Percentiles rank a stretch among this genome's conserved stretches.
Evolutionary conservation across 306 rosid species (phyloP).

Genomic region (Prunus mongolica): DNA sequence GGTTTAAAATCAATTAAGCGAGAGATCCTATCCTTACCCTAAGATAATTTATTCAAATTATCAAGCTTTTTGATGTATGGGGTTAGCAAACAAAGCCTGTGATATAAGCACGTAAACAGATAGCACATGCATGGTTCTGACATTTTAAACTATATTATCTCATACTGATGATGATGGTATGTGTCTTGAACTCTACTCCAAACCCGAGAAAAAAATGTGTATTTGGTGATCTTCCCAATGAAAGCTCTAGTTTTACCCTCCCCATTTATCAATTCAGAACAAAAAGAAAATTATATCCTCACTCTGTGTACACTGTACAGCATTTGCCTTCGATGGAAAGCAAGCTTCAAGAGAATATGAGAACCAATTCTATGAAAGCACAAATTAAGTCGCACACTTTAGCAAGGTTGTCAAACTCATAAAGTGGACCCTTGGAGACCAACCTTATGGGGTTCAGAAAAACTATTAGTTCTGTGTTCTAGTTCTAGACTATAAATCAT

Average conservation of each 20-base stretch:
- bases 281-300: background rate
- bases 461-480: background rate
- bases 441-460: background rate
- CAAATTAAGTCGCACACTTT: background rate
- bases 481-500: background rate
- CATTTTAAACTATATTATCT: background rate
- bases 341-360: conserved; percentile 1
- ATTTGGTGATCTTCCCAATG: conserved; percentile 2
- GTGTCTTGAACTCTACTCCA: background rate
- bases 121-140: background rate
- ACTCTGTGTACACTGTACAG: background rate
- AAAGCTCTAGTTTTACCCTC: conserved; percentile 1
- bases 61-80: background rate
- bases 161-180: background rate
- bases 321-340: background rate
- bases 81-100: conserved; percentile 1
- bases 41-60: background rate
- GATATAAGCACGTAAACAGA: background rate
- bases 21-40: background rate
- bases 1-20: background rate
- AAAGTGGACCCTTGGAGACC: background rate
- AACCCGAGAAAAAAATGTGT: conserved; percentile 5
- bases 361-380: background rate
- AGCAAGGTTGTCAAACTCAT: background rate
- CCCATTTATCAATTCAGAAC: background rate